Evolutionary conservation across 306 rosid genomes (phyloP), one percentile per base, ranked within the genome.

Genomic region (Vachellia pachyceras): DNA sequence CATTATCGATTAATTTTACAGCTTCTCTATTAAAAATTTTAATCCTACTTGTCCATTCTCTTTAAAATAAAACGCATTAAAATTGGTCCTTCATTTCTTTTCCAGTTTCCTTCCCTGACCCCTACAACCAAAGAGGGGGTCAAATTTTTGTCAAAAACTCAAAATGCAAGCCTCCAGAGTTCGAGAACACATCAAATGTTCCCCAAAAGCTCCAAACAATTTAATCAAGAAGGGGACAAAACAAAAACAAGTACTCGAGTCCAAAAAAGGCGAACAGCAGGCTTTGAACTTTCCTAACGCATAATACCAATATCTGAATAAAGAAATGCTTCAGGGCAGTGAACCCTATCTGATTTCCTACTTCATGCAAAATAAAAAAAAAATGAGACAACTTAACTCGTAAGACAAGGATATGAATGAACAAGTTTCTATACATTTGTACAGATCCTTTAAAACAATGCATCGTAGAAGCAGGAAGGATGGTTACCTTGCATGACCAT

Each of bases 371-470:
- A 69, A 40, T 10, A n/a, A n/a, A 10, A 7, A n/a, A 67, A 69
- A 11, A 69, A 4, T 15, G n/a, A 20, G 10, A 69, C 2, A 22
- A 42, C 20, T 69, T 42, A 65, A 36, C 4, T 41, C 76, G 64
- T 44, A 72, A 79, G 4, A 69, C 66, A 63, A 73, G 60, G 35
- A 65, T 72, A 45, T 66, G 74, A 22, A 80, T 65, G 33, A 79
- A 77, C 80, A 82, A 73, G 69, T 33, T 75, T 69, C 80, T 85
- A 79, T 89, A 83, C 78, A 82, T 84, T 49, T 84, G 77, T 82
- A 84, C 88, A 84, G 5, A 58, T 72, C 80, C 81, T 58, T 14
- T 9, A 15, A 80, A 67, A 47, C 64, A 69, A 69, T 41, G 61
- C 44, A 36, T 47, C 5, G 17, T 49, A 46, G 54, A 47, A 58